Conservation (phyloP, 2,329 filamentous ascomycete species). For the Sclerotinia subarctica region DNA sequence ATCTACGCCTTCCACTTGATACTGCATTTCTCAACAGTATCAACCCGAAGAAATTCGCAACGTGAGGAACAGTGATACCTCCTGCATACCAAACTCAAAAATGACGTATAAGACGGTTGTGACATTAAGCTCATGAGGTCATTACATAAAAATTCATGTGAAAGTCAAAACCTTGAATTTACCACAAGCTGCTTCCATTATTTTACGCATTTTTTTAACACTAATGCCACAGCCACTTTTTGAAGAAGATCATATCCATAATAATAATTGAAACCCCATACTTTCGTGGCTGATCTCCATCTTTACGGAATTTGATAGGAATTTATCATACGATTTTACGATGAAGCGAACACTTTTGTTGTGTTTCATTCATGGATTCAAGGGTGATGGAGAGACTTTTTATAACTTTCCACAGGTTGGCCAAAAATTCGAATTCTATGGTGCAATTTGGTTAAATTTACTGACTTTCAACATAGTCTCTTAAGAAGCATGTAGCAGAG, state of each 20-base stretch:
- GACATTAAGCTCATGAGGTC: constrained; percentile 6
- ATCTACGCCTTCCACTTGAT: neutral
- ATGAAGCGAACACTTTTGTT: constrained; percentile 62
- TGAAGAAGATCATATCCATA: constrained; percentile 7
- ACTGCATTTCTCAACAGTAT: neutral
- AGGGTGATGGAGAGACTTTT: constrained; percentile 69
- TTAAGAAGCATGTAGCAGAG: constrained; percentile 56
- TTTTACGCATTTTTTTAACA: neutral
- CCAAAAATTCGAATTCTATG: neutral
- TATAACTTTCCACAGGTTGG: constrained; percentile 57
- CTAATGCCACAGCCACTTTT: neutral
- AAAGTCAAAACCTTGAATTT: constrained; percentile 11
- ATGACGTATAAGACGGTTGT: constrained; percentile 15
- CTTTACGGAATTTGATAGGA: neutral
- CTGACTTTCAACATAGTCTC: constrained; percentile 43
- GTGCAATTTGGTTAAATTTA: neutral
- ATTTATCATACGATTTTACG: neutral
- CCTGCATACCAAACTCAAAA: neutral
- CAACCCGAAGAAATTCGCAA: too few relatives aligned
- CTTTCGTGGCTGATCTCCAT: neutral
- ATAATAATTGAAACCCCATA: neutral
- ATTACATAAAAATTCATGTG: neutral
- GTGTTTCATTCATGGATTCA: constrained; percentile 73
- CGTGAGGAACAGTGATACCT: neutral
- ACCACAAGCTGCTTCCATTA: neutral